Base-by-base conservation (phyloP, 2,329 filamentous ascomycete genomes). In the Dothistroma septosporum region DNA sequence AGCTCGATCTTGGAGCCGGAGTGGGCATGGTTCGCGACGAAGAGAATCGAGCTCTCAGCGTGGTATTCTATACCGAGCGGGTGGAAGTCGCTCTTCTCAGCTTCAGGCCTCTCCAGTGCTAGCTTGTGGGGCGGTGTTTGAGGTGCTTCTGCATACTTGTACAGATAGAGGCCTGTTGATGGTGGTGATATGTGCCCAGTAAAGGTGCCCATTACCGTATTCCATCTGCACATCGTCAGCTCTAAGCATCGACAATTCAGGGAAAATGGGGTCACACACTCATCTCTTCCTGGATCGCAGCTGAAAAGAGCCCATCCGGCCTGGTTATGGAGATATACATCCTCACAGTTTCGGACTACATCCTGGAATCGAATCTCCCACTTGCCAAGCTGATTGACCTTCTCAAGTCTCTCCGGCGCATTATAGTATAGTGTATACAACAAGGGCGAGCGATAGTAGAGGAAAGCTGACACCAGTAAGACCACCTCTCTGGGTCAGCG, bases 131-230 rank as follows among this genome's bases (percentile, higher is more conserved):
- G 68, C 16, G 62, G 31, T 2, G 58, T 53, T 6, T 68, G 57
- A 2, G 59, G 31, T 8, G 65, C 64, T 14, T 69, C 67, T 6
- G 69, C 58, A 63, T 78, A 78, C 61, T 75, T 69, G 61, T 75
- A 78, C 19, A 77, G 62, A 66, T 74, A 78, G n/a, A 79, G 65
- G 2, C 61, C 68, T 5, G 75, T 74, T 14, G 69, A 62, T 35
- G 62, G 46, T 61, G 47, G 63, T 16, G 53, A 62, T 31, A n/a
- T 48, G 22, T 46, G 57, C 59, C 61, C 69, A 9, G 65, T 57
- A 58, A 76, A 76, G 2, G 69, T 67, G 31, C 74, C 69, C 77
- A 79, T 78, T 11, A 79, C 77, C 0, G 76, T 78, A 55, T 80
- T 79, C 77, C 77, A 79, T 5, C 41, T 44, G 14, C 4, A 19